Percentiles rank a stretch among this genome's conserved stretches.
These are phyloP conservation scores for Parathielavia appendiculata DNA, from an alignment of 495 filamentous ascomycete genomes.

Conservation along the genomic window DNA sequence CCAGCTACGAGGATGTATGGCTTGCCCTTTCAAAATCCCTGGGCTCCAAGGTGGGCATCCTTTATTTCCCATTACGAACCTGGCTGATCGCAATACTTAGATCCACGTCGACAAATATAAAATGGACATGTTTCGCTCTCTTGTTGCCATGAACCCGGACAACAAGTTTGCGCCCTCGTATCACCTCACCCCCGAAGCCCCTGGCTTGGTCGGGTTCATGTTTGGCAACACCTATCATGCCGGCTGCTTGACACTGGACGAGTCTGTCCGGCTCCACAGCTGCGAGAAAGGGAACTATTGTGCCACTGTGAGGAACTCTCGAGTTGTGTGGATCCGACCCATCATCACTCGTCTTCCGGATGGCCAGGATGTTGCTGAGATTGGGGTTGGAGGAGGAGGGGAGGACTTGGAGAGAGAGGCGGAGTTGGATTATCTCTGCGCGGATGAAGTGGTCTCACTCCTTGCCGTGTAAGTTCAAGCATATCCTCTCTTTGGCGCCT, in stretches of 20 bases:
- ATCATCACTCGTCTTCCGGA: constrained; percentile 56
- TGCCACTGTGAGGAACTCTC: constrained; percentile 44
- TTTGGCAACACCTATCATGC: constrained; percentile 64
- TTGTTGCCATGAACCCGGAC: constrained; percentile 39
- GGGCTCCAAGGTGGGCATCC: constrained; percentile 51
- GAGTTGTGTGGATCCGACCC: constrained; percentile 71
- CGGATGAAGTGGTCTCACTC: constrained; percentile 41
- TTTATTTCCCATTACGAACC: neutral
- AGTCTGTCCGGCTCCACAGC: constrained; percentile 71
- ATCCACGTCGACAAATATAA: constrained; percentile 85
- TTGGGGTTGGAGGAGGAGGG: constrained; percentile 74
- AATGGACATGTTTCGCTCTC: constrained; percentile 62
- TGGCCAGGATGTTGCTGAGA: constrained; percentile 61
- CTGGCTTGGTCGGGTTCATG: constrained; percentile 68
- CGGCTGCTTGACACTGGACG: constrained; percentile 65
- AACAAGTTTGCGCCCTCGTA: constrained; percentile 32
- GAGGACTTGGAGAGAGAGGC: constrained; percentile 63
- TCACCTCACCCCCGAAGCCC: constrained; percentile 51
- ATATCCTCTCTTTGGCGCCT: neutral
- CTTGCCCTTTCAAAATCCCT: constrained; percentile 68
- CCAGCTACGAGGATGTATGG: constrained; percentile 81
- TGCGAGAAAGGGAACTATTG: constrained; percentile 74
- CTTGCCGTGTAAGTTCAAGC: constrained; percentile 42
- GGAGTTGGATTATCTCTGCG: constrained; percentile 55
- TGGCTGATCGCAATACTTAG: constrained; percentile 33